Conservation (phyloP, 768 basidiomycete genomes). For the Suillus subalutaceus region DNA sequence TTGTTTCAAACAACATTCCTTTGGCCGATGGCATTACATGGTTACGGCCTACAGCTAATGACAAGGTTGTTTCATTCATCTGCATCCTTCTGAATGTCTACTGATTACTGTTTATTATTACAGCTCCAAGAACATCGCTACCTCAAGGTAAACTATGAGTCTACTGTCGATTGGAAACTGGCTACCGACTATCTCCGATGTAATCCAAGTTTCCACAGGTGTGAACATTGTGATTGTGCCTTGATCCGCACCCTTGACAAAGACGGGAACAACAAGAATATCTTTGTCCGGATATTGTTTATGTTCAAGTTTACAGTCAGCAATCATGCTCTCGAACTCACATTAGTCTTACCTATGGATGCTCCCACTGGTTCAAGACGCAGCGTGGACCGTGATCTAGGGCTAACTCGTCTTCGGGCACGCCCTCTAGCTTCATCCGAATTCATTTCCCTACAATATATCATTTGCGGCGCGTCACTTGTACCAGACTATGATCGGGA, state of each 20-base stretch:
- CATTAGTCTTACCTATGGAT: slow-evolving; percentile 26
- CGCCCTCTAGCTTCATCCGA: neutral
- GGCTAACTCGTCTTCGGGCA: slow-evolving; percentile 17
- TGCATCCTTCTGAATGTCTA: neutral
- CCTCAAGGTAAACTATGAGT: slow-evolving; percentile 32
- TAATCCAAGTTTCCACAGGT: slow-evolving; percentile 33
- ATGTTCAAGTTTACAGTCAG: slow-evolving; percentile 21
- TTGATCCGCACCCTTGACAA: slow-evolving; percentile 21
- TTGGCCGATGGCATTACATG: neutral
- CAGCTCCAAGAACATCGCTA: slow-evolving; percentile 32
- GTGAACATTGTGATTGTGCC: slow-evolving; percentile 31
- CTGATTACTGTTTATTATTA: neutral
- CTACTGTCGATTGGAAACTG: slow-evolving; percentile 30
- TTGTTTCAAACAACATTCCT: neutral
- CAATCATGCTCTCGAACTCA: slow-evolving; percentile 13
- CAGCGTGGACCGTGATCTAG: slow-evolving; percentile 24
- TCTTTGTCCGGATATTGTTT: slow-evolving; percentile 14
- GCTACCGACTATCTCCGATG: slow-evolving; percentile 32
- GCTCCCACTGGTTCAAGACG: slow-evolving; percentile 10
- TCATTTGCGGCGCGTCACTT: slow-evolving; percentile 1
- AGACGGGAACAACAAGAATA: neutral
- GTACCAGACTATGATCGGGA: slow-evolving; percentile 9
- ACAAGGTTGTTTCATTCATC: neutral
- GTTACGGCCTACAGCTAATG: neutral
- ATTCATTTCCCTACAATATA: slow-evolving; percentile 7